Evolutionary conservation across 2,329 filamentous ascomycete genomes (phyloP).

Genomic region (Boeremia exigua): DNA sequence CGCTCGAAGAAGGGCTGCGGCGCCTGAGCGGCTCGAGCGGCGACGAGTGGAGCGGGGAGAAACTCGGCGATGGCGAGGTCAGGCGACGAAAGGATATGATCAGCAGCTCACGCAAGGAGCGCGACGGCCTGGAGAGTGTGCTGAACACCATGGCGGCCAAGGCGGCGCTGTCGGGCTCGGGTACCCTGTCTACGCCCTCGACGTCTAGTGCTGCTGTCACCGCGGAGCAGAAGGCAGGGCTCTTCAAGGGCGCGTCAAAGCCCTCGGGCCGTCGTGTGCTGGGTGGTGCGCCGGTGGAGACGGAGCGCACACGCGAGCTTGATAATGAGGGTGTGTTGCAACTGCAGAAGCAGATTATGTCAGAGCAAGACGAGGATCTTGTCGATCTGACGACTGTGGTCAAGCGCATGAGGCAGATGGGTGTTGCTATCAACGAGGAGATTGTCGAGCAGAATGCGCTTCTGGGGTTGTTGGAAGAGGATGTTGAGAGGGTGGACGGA

Average conservation of each 20-base stretch:
- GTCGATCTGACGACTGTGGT: conserved; percentile 72
- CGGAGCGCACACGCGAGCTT: conserved; percentile 75
- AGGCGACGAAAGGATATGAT: conserved; percentile 74
- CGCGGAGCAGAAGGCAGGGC: conserved; percentile 42
- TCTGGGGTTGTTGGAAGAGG: conserved; percentile 70
- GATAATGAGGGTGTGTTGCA: conserved; percentile 77
- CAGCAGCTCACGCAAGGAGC: conserved; percentile 72
- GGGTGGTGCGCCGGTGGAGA: conserved; percentile 75
- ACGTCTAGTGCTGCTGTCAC: conserved; percentile 43
- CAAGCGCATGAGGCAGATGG: conserved; percentile 77
- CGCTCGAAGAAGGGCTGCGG: conserved; percentile 69
- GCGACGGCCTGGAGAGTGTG: conserved; percentile 76
- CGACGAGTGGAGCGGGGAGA: conserved; percentile 52
- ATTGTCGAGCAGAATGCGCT: conserved; percentile 62
- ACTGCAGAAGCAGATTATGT: conserved; percentile 75
- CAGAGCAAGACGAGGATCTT: conserved; percentile 76
- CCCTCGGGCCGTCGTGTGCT: conserved; percentile 67
- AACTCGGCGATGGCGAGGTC: conserved; percentile 75
- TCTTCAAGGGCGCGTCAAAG: conserved; percentile 41
- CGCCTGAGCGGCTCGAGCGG: conserved; percentile 43
- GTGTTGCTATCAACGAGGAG: conserved; percentile 76
- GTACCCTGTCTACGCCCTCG: conserved; percentile 29
- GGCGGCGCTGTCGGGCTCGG: conserved; percentile 49
- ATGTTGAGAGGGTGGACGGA: conserved; percentile 68
- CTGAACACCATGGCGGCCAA: conserved; percentile 68